phyloP scores from a whole-genome alignment of 164 flowering plant species.

The Malania oleifera region DNA sequence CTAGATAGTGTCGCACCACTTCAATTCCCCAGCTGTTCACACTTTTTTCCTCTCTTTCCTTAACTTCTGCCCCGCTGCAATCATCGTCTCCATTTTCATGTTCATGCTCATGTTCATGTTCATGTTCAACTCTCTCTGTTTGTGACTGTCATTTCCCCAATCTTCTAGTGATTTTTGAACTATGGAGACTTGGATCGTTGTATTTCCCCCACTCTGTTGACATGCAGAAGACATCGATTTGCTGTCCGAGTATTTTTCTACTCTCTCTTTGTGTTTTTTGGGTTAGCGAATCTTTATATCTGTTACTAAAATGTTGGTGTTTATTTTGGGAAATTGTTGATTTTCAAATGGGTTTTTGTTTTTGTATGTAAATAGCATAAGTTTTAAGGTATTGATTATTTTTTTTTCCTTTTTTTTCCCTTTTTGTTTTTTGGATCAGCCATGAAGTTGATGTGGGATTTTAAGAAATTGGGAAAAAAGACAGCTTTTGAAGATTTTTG shows the following conservation, averaged over 20 bases:
- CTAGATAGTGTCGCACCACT: no score
- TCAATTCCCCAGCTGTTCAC: no score
- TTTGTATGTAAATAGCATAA: neutral
- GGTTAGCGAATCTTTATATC: neutral
- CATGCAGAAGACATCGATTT: conserved; percentile 12
- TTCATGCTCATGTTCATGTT: no score
- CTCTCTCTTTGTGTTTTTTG: neutral
- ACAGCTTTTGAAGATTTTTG: neutral
- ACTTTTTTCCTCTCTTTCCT: no score
- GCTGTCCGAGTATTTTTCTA: conserved; percentile 1
- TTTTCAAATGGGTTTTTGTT: neutral
- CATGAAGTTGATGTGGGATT: conserved; percentile 1
- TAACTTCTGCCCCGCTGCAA: no score
- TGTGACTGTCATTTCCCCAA: no score
- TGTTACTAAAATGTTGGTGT: neutral
- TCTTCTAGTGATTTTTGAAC: no score
- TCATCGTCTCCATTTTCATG: no score
- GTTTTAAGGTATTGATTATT: neutral
- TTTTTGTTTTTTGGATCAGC: neutral
- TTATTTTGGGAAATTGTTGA: neutral
- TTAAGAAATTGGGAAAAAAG: neutral
- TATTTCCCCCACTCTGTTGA: neutral
- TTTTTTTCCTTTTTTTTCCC: neutral
- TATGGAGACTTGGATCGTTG: conserved; percentile 2
- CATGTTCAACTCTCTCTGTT: no score